Evolutionary conservation across 352 stramenopile species (phyloP).

Genomic region (Pythium brassicae): DNA sequence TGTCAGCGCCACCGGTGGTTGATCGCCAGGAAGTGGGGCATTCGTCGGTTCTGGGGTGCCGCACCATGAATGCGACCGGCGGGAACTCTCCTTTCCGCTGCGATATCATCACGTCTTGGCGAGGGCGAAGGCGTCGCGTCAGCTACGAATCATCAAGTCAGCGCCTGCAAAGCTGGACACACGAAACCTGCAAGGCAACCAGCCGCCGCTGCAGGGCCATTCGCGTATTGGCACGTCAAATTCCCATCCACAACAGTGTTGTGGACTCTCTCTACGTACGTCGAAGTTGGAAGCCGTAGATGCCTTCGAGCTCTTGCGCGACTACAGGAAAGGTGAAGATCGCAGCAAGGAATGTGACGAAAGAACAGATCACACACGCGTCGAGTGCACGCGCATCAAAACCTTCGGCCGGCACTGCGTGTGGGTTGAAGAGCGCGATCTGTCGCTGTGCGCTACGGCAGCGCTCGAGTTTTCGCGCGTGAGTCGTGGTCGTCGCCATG

Average conservation of each 20-base stretch:
- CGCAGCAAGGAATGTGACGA: background rate
- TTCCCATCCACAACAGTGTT: too few species aligned
- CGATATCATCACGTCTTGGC: slow-evolving; percentile 73
- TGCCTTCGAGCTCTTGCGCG: slow-evolving; percentile 38
- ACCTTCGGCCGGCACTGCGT: slow-evolving; percentile 45
- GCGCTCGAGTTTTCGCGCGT: slow-evolving; percentile 30
- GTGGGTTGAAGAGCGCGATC: slow-evolving; percentile 54
- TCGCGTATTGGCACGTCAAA: background rate
- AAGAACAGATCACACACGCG: too few species aligned
- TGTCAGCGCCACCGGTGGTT: background rate
- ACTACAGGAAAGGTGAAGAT: slow-evolving; percentile 21
- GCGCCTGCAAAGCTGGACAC: background rate
- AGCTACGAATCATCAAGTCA: background rate
- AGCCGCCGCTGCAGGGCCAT: background rate
- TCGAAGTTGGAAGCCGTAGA: slow-evolving; percentile 55
- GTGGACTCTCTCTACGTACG: slow-evolving; percentile 12
- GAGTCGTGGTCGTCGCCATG: slow-evolving; percentile 6
- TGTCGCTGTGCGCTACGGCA: slow-evolving; percentile 40
- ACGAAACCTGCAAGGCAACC: background rate
- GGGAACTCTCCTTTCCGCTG: slow-evolving; percentile 64
- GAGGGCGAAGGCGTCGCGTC: too few species aligned
- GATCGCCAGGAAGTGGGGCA: too few species aligned
- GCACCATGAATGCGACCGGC: slow-evolving; percentile 66
- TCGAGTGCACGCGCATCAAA: background rate
- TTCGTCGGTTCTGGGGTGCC: too few species aligned